Base-by-base conservation (phyloP, 2,329 filamentous ascomycete species). In the Botrytis elliptica region DNA sequence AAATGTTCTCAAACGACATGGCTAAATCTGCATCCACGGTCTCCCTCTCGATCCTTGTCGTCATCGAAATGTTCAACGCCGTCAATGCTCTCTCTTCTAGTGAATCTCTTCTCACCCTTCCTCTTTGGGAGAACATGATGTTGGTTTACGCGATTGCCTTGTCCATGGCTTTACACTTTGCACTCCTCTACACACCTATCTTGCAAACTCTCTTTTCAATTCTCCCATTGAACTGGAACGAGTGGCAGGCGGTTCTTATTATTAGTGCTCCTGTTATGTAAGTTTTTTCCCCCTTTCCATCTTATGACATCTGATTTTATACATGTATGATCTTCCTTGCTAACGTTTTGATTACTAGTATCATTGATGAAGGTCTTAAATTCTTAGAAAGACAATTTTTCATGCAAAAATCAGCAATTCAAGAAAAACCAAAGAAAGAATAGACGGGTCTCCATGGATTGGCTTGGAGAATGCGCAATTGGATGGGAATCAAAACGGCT, bases 41-140 rank as follows among this genome's bases (percentile, higher is more conserved):
- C 42, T 98, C 94, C 10, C 88, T 99, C 75, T 97, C 93, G 4
- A 92, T 92, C 80, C 88, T 99, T 29, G 96, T 99, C 64, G 94
- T 98, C 75, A 98, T 99, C 81, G 96, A 99, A 85, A 99, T 99
- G 96, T 89, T 99, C 82, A 99, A 99, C 84, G 96, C 96, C 79
- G 95, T 98, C 92, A 99, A 99, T 82, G 96, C 95, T 0, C 88
- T 99, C 46, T 98, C 94, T 2, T 97, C 94, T 0, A 97, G 93
- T 83, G 96, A 99, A 84, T 97, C 93, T 25, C 90, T 99, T 20
- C 84, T 99, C 73, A 98, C 95, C 3, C 89, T 99, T 76, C 95
- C 95, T 16, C 86, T 99, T n/a, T 98, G 95, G 95, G 90, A 95
- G 81, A 99, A 99, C 85, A 96, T 97, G 92, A 96, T 97, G 88